Evolutionary conservation across 495 filamentous ascomycete genomes (phyloP).

Genomic region (Stereocaulon alpinum): DNA sequence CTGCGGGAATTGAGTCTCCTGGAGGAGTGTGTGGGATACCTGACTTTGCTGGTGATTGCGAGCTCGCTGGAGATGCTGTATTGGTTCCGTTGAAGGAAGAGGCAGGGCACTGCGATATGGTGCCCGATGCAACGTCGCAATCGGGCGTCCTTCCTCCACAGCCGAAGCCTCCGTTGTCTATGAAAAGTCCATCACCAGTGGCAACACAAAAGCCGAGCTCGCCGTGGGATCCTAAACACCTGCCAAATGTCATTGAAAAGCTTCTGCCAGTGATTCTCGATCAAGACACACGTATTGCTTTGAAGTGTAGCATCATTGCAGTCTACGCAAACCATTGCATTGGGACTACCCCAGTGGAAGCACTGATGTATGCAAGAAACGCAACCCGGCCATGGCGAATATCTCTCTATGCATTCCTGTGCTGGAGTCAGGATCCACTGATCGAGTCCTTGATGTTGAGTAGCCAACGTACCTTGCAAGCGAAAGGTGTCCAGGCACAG

Average conservation of each 20-base stretch:
- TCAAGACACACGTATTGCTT: background rate
- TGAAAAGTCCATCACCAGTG: background rate
- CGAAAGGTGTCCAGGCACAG: background rate
- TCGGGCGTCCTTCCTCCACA: background rate
- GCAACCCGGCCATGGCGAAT: slow-evolving; percentile 1
- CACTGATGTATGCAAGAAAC: background rate
- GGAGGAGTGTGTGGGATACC: too few relatives aligned
- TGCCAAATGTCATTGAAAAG: background rate
- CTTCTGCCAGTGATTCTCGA: background rate
- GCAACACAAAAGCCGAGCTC: slow-evolving; percentile 1
- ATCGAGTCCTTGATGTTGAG: background rate
- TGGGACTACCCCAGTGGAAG: background rate
- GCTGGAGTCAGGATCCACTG: background rate
- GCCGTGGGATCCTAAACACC: background rate
- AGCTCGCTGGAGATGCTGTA: background rate
- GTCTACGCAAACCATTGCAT: slow-evolving; percentile 4
- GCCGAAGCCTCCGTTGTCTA: slow-evolving; percentile 2
- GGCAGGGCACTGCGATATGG: background rate
- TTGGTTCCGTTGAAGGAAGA: background rate
- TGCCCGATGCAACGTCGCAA: background rate
- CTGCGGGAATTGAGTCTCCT: background rate
- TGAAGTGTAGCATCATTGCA: background rate
- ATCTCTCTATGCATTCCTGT: slow-evolving; percentile 2
- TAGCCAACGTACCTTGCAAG: background rate
- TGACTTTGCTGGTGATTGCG: background rate